Conservation (phyloP, 768 basidiomycete species). For the Lanmaoa pseudosensibilis region DNA sequence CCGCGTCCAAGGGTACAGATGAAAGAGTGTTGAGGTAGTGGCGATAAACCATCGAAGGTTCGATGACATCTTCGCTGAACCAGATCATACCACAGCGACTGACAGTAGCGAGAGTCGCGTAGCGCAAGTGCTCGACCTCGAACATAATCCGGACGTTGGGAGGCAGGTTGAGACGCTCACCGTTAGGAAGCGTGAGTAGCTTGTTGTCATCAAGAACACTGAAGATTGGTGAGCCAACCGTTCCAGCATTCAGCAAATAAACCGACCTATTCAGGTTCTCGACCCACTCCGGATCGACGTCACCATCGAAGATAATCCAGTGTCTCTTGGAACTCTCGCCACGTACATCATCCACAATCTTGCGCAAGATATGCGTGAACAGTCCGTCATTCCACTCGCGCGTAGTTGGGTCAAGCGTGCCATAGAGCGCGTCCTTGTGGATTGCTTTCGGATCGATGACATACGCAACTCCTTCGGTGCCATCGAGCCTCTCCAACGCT, state of each 20-base stretch:
- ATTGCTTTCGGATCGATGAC: constrained; percentile 99
- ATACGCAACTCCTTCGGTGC: constrained; percentile 88
- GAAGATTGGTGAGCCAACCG: constrained; percentile 4
- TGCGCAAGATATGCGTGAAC: constrained; percentile 95
- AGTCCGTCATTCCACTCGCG: constrained; percentile 99
- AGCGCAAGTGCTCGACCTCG: constrained; percentile 96
- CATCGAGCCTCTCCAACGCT: constrained; percentile 89
- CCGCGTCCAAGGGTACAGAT: constrained; percentile 76
- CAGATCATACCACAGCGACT: constrained; percentile 99
- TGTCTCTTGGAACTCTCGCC: constrained; percentile 96
- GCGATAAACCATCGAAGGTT: constrained; percentile 86
- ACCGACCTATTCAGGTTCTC: constrained; percentile 96
- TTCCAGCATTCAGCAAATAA: not conserved
- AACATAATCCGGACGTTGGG: constrained; percentile 99
- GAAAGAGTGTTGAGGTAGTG: constrained; percentile 82
- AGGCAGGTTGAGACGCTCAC: constrained; percentile 95
- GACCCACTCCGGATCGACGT: constrained; percentile 99
- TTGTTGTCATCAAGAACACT: constrained; percentile 99
- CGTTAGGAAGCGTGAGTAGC: constrained; percentile 92
- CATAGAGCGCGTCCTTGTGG: constrained; percentile 97
- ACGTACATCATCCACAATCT: constrained; percentile 97
- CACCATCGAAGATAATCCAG: constrained; percentile 99
- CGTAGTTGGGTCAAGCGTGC: constrained; percentile 94
- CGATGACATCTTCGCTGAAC: constrained; percentile 97
- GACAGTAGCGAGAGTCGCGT: constrained; percentile 96